phyloP scores from a whole-genome alignment of 192 early-diverging fungal species.

The Cetraspora pellucida region DNA sequence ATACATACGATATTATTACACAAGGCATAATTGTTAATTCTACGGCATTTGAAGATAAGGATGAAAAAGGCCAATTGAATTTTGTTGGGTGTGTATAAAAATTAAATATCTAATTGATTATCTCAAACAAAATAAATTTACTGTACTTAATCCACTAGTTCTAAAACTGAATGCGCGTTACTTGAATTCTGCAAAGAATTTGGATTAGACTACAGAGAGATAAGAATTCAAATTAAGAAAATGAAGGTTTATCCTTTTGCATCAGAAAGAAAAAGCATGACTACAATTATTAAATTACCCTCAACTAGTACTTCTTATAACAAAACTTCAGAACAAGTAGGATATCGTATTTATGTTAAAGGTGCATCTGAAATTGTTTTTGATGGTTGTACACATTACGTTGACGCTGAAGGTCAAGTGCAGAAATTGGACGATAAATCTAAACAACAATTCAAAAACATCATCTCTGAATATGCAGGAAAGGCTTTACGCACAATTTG shows the following conservation, averaged over 20 bases:
- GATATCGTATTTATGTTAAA: conserved; percentile 69
- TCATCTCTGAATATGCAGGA: conserved; percentile 63
- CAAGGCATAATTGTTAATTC: conserved; percentile 75
- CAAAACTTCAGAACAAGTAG: conserved; percentile 23
- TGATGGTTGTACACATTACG: conserved; percentile 58
- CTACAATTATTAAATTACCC: conserved; percentile 59
- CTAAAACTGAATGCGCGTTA: conserved; percentile 82
- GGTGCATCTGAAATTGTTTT: conserved; percentile 85
- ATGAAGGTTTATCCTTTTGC: conserved; percentile 85
- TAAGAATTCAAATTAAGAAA: conserved; percentile 53
- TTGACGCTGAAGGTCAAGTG: conserved; percentile 55
- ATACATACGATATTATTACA: conserved; percentile 48
- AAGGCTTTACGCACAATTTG: conserved; percentile 77
- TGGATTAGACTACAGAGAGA: conserved; percentile 62
- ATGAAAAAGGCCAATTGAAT: conserved; percentile 58
- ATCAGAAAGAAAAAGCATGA: conserved; percentile 90
- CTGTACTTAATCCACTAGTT: conserved; percentile 27
- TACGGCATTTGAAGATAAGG: conserved; percentile 72
- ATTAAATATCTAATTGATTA: no score
- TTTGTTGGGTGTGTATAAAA: conserved; percentile 58
- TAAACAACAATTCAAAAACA: conserved; percentile 47
- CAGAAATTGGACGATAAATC: conserved; percentile 49
- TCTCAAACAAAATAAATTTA: neutral
- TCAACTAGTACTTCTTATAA: conserved; percentile 28
- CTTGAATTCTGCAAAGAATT: conserved; percentile 66